Evolutionary conservation across 2,329 filamentous ascomycete species (phyloP).

Genomic region (Diaporthe australafricana): DNA sequence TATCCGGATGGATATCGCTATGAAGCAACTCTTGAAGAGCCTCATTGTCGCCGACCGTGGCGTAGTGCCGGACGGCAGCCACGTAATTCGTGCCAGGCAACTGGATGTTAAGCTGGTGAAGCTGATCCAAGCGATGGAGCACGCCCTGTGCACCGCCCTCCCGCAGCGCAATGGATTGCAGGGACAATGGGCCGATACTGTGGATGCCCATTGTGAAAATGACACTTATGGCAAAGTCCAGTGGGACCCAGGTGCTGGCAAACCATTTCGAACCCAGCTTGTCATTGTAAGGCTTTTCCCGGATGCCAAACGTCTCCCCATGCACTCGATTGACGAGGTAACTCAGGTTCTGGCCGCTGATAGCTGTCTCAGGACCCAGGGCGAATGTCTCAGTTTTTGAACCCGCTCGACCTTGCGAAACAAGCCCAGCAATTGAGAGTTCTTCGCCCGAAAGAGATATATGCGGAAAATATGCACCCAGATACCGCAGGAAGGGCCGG

Average conservation of each 20-base stretch:
- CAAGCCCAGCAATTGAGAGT: conserved; percentile 40
- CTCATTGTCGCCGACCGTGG: conserved; percentile 63
- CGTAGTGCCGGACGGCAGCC: conserved; percentile 73
- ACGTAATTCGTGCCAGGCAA: conserved; percentile 74
- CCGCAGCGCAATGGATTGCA: conserved; percentile 81
- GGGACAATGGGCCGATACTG: conserved; percentile 78
- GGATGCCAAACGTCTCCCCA: conserved; percentile 52
- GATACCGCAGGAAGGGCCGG: conserved; percentile 60
- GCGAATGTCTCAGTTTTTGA: too few species aligned
- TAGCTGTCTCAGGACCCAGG: conserved; percentile 27
- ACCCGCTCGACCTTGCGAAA: conserved; percentile 24
- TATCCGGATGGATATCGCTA: conserved; percentile 66
- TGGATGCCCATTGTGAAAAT: conserved; percentile 78
- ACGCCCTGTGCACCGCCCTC: conserved; percentile 68
- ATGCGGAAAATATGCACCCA: conserved; percentile 58
- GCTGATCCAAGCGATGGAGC: conserved; percentile 66
- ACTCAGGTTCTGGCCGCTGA: conserved; percentile 42
- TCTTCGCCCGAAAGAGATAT: conserved; percentile 53
- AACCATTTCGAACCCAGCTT: conserved; percentile 83
- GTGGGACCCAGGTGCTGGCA: conserved; percentile 76
- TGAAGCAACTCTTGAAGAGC: conserved; percentile 58
- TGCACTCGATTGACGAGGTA: conserved; percentile 53
- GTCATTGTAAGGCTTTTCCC: conserved; percentile 70
- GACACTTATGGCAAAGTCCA: conserved; percentile 78
- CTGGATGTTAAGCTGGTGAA: conserved; percentile 72